phyloP scores from a whole-genome alignment of 768 basidiomycete genomes.

The Boletus barrowsii region DNA sequence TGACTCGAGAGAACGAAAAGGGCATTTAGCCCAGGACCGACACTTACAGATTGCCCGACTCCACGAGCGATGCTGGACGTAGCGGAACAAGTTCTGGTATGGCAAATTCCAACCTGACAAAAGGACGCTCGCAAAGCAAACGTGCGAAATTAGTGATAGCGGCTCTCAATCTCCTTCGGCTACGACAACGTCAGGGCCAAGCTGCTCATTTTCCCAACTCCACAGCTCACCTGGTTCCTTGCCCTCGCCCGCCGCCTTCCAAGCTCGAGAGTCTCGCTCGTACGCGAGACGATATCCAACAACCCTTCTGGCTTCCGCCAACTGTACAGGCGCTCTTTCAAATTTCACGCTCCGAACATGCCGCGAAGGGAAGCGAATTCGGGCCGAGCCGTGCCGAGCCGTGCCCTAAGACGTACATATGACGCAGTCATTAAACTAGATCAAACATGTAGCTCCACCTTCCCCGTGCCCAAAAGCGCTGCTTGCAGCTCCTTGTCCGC shows the following conservation, averaged over 20 bases:
- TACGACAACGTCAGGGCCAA: constrained; percentile 1
- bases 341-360: constrained; percentile 16
- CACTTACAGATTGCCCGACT: constrained; percentile 14
- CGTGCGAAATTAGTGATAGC: constrained; percentile 28
- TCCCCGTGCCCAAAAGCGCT: constrained; percentile 48
- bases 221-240: constrained; percentile 7
- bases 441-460: constrained; percentile 62
- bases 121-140: constrained; percentile 10
- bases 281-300: background rate
- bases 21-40: background rate
- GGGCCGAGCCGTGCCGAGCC: constrained; percentile 16
- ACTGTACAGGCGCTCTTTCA: constrained; percentile 12
- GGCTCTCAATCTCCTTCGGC: constrained; percentile 14
- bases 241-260: background rate
- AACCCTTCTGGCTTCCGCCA: background rate
- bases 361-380: constrained; percentile 19
- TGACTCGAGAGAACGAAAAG: constrained; percentile 14
- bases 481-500: constrained; percentile 52
- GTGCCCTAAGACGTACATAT: constrained; percentile 1
- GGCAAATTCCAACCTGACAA: constrained; percentile 20
- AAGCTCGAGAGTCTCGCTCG: background rate
- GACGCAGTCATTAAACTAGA: background rate
- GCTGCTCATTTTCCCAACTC: background rate
- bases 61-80: constrained; percentile 8
- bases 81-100: constrained; percentile 13